Evolutionary conservation across 495 filamentous ascomycete genomes (phyloP), one percentile per base, ranked within the genome.

Genomic region (Cryomyces minteri): DNA sequence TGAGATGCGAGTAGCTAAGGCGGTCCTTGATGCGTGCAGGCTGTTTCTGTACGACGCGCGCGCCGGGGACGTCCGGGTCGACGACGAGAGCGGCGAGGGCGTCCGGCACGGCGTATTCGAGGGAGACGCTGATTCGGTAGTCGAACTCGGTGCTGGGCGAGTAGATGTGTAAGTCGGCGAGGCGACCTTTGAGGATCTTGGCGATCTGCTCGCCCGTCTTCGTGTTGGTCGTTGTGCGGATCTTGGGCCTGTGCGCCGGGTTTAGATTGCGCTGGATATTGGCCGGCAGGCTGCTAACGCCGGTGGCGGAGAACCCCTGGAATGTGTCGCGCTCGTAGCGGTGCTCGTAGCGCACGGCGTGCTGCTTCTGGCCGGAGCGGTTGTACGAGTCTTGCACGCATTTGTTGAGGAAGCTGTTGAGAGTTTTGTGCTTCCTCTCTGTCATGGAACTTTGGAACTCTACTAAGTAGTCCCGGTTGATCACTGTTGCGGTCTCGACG

Each of bases 391-490:
- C 58, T 48, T 60, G 60, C n/a, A 84, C 75, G 36, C 71, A 65
- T 5, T 71, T 63, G 54, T 94, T 95, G 29, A 95, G 68, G 54
- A 78, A 92, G 7, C 75, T 69, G 56, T 38, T 38, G 34, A 87
- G 73, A 8, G 58, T 94, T 86, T 69, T 94, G 84, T 40, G 63
- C 60, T 83, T 62, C 72, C 87, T 85, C 58, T 80, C 73, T 28
- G 77, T 88, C 86, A 95, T 94, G 38, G 71, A 80, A 52, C 84
- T 92, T 48, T 76, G 72, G 54, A 95, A 95, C 0, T 60, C 58
- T 10, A 38, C 9, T 3, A 14, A 14, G 5, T 68, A 67, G 18
- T 65, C 59, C 50, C 68, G 51, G 59, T 63, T 62, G 41, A 94
- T 56, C 10, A 92, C 62, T 40, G 70, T 76, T 54, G 88, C 81